Evolutionary conservation across 352 stramenopile species (phyloP).

Genomic region (Bremia lactucae): DNA sequence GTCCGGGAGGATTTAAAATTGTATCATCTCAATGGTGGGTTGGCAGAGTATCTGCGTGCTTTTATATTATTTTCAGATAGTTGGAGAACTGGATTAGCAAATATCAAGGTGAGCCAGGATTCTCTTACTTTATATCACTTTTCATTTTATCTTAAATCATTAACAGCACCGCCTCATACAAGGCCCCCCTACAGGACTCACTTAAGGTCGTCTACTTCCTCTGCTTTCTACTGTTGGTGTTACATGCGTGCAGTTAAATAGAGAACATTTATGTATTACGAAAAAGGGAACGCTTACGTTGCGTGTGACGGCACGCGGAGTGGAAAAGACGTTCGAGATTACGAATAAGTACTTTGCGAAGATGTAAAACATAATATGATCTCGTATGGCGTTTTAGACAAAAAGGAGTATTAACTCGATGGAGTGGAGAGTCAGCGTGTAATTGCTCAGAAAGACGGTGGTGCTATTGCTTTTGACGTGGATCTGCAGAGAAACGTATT

Average conservation of each 20-base stretch:
- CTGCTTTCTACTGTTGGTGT: no score
- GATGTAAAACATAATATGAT: not conserved
- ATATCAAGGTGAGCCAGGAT: no score
- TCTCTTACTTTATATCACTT: no score
- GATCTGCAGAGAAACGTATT: not conserved
- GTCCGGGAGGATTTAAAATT: no score
- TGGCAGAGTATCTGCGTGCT: no score
- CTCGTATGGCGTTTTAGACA: not conserved
- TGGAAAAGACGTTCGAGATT: not conserved
- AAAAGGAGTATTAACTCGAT: not conserved
- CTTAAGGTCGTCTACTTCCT: no score
- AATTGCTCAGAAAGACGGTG: not conserved
- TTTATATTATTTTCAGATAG: no score
- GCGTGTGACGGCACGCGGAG: not conserved
- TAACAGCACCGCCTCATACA: no score
- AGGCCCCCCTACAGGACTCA: no score
- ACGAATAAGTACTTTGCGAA: not conserved
- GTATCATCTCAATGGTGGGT: no score
- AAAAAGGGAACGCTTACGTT: not conserved
- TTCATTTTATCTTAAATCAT: no score
- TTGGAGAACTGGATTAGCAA: no score
- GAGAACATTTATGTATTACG: not conserved
- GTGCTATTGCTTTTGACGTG: not conserved
- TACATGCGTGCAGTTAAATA: constrained; percentile 1
- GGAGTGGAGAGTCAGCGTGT: not conserved